Conservation (phyloP, 2,329 filamentous ascomycete genomes). For the Beauveria sp. region DNA sequence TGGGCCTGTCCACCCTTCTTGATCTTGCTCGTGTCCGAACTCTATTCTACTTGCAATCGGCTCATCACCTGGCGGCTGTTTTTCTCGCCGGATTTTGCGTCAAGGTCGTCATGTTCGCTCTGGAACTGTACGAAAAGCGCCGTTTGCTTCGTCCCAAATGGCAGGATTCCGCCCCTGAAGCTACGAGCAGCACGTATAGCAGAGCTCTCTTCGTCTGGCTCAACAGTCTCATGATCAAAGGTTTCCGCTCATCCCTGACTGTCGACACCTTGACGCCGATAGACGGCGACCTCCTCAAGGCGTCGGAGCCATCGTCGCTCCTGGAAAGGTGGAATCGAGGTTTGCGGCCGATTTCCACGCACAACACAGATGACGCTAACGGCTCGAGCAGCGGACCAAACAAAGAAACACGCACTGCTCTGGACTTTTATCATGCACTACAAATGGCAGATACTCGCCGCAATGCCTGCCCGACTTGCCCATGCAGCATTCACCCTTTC, state of each 20-base stretch:
- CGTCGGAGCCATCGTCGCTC: conserved; percentile 12
- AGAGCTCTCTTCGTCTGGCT: conserved; percentile 26
- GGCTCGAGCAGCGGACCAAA: conserved; percentile 14
- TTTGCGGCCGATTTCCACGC: not conserved
- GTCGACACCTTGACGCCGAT: conserved; percentile 14
- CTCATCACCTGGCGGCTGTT: conserved; percentile 17
- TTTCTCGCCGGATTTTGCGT: conserved; percentile 19
- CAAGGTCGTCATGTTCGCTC: conserved; percentile 22
- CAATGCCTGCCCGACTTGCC: conserved; percentile 27
- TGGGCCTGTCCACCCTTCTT: conserved; percentile 23
- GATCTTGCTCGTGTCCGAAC: conserved; percentile 26
- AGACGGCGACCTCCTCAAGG: conserved; percentile 14
- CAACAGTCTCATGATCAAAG: conserved; percentile 20
- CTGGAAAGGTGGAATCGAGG: conserved; percentile 12
- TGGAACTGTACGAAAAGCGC: conserved; percentile 24
- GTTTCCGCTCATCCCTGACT: conserved; percentile 18
- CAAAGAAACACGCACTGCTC: conserved; percentile 17
- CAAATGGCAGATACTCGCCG: conserved; percentile 21
- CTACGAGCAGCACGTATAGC: conserved; percentile 23
- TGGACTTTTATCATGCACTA: conserved; percentile 19
- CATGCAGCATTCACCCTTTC: conserved; percentile 32
- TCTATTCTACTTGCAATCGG: conserved; percentile 21
- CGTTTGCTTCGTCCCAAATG: conserved; percentile 15
- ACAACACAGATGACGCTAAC: not conserved
- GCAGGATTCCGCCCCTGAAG: conserved; percentile 20